A percentile compares a stretch with the other conserved stretches of the same genome.
Evolutionary conservation across 176 grass and related monocot genomes (phyloP).

Genomic region (Ensete ventricosum): DNA sequence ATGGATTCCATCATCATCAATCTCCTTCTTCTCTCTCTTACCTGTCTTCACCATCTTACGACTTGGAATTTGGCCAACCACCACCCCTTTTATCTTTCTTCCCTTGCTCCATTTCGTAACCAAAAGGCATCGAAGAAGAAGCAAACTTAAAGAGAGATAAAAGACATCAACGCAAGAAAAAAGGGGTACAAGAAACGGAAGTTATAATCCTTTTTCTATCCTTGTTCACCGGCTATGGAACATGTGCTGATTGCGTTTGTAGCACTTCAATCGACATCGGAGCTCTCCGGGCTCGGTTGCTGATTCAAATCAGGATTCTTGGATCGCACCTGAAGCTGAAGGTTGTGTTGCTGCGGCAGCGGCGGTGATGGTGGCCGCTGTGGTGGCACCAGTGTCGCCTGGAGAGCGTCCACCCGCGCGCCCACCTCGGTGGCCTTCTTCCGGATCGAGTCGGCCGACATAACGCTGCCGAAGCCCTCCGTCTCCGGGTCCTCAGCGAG

Average conservation of each 20-base stretch:
- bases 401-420: slow-evolving; percentile 65
- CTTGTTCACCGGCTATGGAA: too few species aligned
- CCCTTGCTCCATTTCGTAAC: too few species aligned
- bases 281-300: slow-evolving; percentile 64
- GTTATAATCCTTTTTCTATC: too few species aligned
- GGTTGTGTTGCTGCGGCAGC: neutral
- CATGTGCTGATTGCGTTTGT: neutral
- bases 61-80: too few species aligned
- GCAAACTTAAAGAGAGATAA: too few species aligned
- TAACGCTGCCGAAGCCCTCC: slow-evolving; percentile 12
- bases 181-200: too few species aligned
- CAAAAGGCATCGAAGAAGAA: too few species aligned
- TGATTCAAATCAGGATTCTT: slow-evolving; percentile 85
- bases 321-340: slow-evolving; percentile 27
- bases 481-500: slow-evolving; percentile 3
- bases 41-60: too few species aligned
- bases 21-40: too few species aligned
- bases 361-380: slow-evolving; percentile 11
- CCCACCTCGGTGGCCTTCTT: slow-evolving; percentile 91
- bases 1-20: too few species aligned
- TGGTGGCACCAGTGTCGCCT: slow-evolving; percentile 36
- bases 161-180: too few species aligned
- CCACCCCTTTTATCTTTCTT: too few species aligned
- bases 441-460: slow-evolving; percentile 63
- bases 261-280: slow-evolving; percentile 52